These are phyloP conservation scores for Cornus kousa DNA, from an alignment of 148 eudicot species.

Conservation along the genomic window DNA sequence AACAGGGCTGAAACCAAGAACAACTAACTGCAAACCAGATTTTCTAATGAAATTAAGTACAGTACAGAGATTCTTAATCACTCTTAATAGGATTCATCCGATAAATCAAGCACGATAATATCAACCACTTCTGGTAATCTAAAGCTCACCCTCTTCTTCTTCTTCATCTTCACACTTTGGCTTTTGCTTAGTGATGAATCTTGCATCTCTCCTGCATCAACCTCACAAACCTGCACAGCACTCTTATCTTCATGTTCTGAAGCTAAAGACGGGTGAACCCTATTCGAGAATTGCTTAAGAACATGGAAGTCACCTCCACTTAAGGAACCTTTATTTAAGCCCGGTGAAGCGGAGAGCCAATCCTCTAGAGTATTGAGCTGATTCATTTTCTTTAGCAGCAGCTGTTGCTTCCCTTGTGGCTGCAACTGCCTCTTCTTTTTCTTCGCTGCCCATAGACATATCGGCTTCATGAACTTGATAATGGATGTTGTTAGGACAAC, in stretches of 20 bases:
- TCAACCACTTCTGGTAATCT: constrained; percentile 11
- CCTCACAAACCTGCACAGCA: background rate
- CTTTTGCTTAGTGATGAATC: background rate
- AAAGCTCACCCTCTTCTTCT: constrained; percentile 8
- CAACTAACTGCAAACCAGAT: too few species aligned
- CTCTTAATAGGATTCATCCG: background rate
- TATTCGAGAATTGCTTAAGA: background rate
- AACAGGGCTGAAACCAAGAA: too few species aligned
- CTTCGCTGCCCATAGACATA: constrained; percentile 1
- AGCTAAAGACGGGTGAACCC: constrained; percentile 22
- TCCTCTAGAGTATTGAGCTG: constrained; percentile 18
- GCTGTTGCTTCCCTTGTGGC: background rate
- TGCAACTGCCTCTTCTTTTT: constrained; percentile 14
- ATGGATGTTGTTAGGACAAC: constrained; percentile 1
- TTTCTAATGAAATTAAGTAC: background rate
- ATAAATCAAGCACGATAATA: background rate
- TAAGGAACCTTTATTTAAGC: background rate
- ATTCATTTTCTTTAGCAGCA: background rate
- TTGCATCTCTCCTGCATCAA: background rate
- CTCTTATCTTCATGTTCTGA: background rate
- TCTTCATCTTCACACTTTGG: constrained; percentile 7
- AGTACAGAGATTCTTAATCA: background rate
- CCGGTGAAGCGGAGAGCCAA: constrained; percentile 27
- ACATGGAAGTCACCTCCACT: background rate
- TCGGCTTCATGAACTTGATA: constrained; percentile 19